phyloP scores from a whole-genome alignment of 768 basidiomycete species.

The Glaciozyma antarctica region DNA sequence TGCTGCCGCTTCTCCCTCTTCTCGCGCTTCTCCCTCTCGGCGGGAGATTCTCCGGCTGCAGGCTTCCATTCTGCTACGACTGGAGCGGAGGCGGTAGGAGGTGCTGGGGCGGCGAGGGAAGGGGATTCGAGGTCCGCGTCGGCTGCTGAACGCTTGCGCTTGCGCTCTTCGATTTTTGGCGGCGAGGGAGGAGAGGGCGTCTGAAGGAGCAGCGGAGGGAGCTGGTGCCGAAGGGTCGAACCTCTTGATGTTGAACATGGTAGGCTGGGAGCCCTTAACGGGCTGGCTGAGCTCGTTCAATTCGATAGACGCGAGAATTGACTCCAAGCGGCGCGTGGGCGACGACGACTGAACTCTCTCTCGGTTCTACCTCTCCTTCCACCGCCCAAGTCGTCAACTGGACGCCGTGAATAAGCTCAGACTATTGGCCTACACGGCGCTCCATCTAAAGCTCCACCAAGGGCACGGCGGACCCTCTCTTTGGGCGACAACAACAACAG shows the following conservation, averaged over 20 bases:
- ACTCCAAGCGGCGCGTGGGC: too few relatives aligned
- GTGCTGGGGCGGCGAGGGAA: background rate
- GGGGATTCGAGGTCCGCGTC: background rate
- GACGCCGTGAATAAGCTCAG: too few relatives aligned
- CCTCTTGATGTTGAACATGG: background rate
- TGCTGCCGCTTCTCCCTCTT: constrained; percentile 12
- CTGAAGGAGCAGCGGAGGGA: background rate
- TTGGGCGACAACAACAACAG: too few relatives aligned
- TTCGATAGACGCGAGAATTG: too few relatives aligned
- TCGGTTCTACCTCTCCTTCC: too few relatives aligned
- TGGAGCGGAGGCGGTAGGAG: constrained; percentile 2
- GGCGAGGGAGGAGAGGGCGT: background rate
- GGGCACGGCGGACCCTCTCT: too few relatives aligned
- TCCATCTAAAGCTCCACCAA: too few relatives aligned
- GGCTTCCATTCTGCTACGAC: constrained; percentile 20
- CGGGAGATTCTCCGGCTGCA: constrained; percentile 15
- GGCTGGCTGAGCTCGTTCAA: too few relatives aligned
- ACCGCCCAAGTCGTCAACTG: too few relatives aligned
- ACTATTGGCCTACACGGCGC: too few relatives aligned
- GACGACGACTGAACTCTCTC: too few relatives aligned
- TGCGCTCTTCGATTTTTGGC: background rate
- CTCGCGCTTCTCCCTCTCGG: constrained; percentile 29
- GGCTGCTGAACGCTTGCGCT: background rate
- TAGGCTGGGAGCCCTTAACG: too few relatives aligned
- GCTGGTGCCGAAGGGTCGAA: background rate